Base-by-base conservation (phyloP, 2,329 filamentous ascomycete genomes). In the Myriosclerotinia duriaeana region DNA sequence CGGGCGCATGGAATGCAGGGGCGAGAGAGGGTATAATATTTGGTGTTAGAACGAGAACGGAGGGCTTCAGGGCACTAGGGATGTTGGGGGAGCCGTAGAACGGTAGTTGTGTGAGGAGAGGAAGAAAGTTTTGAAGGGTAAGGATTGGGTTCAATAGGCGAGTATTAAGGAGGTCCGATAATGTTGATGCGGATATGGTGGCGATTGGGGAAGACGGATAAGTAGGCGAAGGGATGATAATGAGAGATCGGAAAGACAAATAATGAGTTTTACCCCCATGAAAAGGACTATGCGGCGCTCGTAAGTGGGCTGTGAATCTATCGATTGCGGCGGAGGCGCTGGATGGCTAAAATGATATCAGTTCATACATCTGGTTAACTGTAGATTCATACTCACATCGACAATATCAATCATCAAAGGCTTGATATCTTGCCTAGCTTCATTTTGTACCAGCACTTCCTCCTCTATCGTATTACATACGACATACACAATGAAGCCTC, bases 401-500 rank as follows among this genome's bases (percentile, higher is more conserved):
- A 89, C 90, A 46, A 96, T 87, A 74, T 98, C 93, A 70, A 98
- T 84, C 76, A 87, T 87, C 67, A 99, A 80, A 9, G 94, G 88
- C 69, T 90, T 86, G 70, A 98, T 89, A 76, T 98, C 95, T 8
- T 87, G 83, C 69, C 92, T 84, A n/a, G 88, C 85, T 77, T 96
- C 86, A 68, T 86, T 85, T 68, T 91, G 86, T 17, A 98, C 88
- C 70, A 90, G 80, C 46, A 88, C 83, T 77, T 98, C 93, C 72
- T 98, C 94, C 73, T 97, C 91, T 67, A 88, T 80, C n/a, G 87
- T 92, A 70, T 87, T 89, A 74, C 93, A 94, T 0, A 96, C 91
- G 68, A 99, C 83, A 77, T 93, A 99, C 66, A 98, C 92, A 68
- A 98, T 91, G 77, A 96, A 98, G 5, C 95, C 95, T 70, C 93